Conservation (phyloP, 805 yeast species). For the Zygotorulaspora chibaensis region DNA sequence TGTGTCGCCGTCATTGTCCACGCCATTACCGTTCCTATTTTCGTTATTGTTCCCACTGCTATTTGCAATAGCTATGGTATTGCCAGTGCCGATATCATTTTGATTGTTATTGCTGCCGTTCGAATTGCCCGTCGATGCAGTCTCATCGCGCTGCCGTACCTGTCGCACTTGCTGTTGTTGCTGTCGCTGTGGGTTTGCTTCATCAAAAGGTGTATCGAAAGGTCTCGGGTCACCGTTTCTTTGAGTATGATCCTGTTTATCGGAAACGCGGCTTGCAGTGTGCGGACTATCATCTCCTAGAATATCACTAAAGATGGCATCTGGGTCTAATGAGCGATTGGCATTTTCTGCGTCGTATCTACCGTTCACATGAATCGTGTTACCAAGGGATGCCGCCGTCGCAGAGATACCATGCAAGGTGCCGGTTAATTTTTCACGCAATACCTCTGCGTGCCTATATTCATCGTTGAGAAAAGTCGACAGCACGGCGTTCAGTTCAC, state of each 20-base stretch:
- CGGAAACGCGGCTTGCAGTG: neutral
- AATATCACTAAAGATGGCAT: conserved; percentile 8
- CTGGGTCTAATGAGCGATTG: conserved; percentile 6
- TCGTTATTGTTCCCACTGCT: conserved; percentile 1
- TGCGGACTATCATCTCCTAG: conserved; percentile 3
- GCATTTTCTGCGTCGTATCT: neutral
- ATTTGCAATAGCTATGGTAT: conserved; percentile 1
- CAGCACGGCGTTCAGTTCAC: conserved; percentile 25
- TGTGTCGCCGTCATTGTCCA: neutral
- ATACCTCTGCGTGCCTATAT: conserved; percentile 25
- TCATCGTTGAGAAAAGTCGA: conserved; percentile 30
- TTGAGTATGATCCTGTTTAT: neutral
- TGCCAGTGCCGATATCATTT: neutral
- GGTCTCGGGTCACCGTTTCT: neutral
- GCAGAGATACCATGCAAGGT: conserved; percentile 26
- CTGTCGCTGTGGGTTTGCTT: neutral
- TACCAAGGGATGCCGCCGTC: conserved; percentile 15
- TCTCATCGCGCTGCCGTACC: too few species aligned
- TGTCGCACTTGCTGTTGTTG: conserved; percentile 4
- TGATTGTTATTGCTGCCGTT: neutral
- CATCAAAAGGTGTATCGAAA: neutral
- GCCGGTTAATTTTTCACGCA: conserved; percentile 25
- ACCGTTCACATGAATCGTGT: conserved; percentile 4
- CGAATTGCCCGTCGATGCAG: neutral
- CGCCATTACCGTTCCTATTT: neutral